Evolutionary conservation across 208 protist species (phyloP), one percentile per base, ranked within the genome.

Genomic region (Trypanosoma congolense): DNA sequence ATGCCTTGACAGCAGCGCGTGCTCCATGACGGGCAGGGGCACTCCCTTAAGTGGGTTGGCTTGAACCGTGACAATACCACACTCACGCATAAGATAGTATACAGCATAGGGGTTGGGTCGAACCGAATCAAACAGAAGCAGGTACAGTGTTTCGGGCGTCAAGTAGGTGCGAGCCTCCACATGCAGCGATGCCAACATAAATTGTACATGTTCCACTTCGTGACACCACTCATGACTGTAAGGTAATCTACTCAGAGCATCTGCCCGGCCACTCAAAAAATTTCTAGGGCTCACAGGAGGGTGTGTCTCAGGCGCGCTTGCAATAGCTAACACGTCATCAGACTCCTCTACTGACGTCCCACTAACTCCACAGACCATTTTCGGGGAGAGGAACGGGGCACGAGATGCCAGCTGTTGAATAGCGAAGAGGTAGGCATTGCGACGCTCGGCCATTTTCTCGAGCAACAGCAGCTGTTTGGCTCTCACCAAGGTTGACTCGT

Each of bases 21-120:
- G 73, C 72, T 93, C 76, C 36, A 93, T 73, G 29, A 65, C 81
- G 4, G 78, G 68, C 30, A 85, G 54, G 44, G 69, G 66, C 4
- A 25, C 28, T 4, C 67, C 57, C 19, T 56, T 61, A 12, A 90
- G 70, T 38, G 85, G 74, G 51, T 83, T 66, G 10, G 48, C 47
- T 45, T 75, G 70, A 2, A 87, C 81, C 0, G 72, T 78, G 2
- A 71, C 69, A 21, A 92, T 49, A 30, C 74, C 67, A 28, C 73
- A 58, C 14, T 68, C 57, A 4, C 83, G 41, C 55, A 89, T 64
- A 2, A 87, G 41, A 45, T 81, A 82, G 21, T 62, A 65, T 33
- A 87, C 53, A 22, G 65, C 63, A 36, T 68, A 66, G 14, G 67
- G 6, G 47, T 80, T 73, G 1, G 30, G 29, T 21, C 12, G 50